Base-by-base conservation (phyloP, 768 basidiomycete species). In the Sarcomyxa edulis region DNA sequence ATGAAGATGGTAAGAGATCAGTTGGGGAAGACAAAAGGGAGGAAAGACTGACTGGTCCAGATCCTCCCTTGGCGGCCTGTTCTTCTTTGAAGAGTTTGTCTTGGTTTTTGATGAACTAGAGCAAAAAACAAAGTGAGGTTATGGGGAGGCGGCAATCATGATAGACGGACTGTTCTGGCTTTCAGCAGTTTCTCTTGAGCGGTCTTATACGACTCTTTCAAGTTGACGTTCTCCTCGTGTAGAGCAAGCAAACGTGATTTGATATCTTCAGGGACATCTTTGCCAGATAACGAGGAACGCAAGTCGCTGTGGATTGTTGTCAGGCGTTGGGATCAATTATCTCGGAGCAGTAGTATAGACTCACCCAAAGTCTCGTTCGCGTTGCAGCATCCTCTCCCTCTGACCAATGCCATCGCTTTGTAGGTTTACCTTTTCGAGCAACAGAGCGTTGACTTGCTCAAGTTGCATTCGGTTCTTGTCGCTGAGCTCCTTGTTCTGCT, bases 381-480 rank as follows among this genome's bases (percentile, higher is more conserved):
- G 74, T 52, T 86, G 83, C 25, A 97, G 66, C 76, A 91, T 79
- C 54, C 67, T 78, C 54, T 96, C 95, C 36, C 93, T 69, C 49
- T 93, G 85, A 10, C 81, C 81, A 46, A 97, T 91, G n/a, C 87
- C 84, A 33, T 92, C 88, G 50, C 80, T 83, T 58, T 96, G 95
- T 26, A 95, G 62, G 44, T 72, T 86, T 39, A 96, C 84, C 62
- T 97, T 97, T 57, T 97, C 94, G 19, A 95, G 62, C 0, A 97
- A 62, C n/a, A 97, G 69, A 5, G 55, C 72, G 52, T 89, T 88
- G 49, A 93, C 75, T 54, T 91, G 88, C 59, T 94, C 89, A 15
- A 93, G 72, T 51, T 95, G 92, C 84, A 90, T 86, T 50, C 79
- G 72, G 55, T 83, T 89, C 72, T 90, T 94, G 48, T 93, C 89